Conservation (phyloP, 768 basidiomycete genomes). For the Mrakia gelida region DNA sequence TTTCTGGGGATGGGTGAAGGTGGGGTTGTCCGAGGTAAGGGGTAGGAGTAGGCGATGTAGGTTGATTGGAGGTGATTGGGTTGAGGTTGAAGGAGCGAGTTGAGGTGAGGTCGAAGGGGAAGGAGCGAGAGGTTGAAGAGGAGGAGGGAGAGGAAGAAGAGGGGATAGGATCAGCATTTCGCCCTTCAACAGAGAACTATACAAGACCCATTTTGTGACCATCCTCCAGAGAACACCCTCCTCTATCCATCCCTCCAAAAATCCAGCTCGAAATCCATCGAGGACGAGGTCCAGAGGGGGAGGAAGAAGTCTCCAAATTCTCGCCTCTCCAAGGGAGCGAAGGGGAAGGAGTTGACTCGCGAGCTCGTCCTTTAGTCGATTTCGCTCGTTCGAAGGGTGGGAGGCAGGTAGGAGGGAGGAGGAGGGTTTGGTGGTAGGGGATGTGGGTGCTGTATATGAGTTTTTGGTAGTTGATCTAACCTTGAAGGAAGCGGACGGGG, state of each 20-base stretch:
- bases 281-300: no score
- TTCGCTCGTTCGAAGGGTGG: neutral
- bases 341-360: neutral
- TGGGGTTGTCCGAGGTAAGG: neutral
- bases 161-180: conserved; percentile 11
- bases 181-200: neutral
- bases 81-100: neutral
- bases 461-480: no score
- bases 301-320: no score
- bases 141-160: neutral
- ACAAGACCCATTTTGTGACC: neutral
- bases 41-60: neutral
- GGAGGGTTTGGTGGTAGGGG: neutral
- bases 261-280: neutral
- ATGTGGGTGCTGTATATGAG: neutral
- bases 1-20: neutral
- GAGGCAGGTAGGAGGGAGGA: neutral
- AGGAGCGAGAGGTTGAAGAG: neutral
- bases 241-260: neutral
- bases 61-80: neutral
- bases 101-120: neutral
- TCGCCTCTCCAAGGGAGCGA: neutral
- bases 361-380: neutral
- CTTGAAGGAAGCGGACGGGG: conserved; percentile 6
- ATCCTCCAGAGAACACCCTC: neutral